phyloP scores from a whole-genome alignment of 768 basidiomycete species.

The Lactarius akahatsu region DNA sequence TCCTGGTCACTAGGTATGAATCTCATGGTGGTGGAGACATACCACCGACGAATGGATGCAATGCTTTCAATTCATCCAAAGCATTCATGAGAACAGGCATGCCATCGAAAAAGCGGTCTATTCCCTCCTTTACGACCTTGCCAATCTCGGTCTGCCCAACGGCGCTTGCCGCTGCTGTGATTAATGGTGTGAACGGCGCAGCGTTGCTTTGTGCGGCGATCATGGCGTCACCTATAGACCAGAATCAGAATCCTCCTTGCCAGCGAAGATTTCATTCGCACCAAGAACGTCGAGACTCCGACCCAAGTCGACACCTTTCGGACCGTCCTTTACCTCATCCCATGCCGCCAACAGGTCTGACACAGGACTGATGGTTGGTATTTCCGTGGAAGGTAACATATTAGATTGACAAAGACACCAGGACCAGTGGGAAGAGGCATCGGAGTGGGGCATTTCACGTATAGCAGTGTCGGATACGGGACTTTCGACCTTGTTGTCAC shows the following conservation, averaged over 20 bases:
- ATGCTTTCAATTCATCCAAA: slow-evolving; percentile 33
- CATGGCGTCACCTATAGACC: neutral
- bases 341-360: slow-evolving; percentile 10
- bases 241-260: neutral
- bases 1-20: neutral
- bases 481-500: neutral
- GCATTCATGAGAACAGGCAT: slow-evolving; percentile 34
- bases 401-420: neutral
- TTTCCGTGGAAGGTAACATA: neutral
- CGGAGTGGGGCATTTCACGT: slow-evolving; percentile 2
- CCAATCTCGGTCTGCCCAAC: slow-evolving; percentile 10
- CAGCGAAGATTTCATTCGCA: neutral
- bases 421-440: neutral
- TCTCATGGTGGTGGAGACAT: neutral
- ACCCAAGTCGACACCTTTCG: neutral
- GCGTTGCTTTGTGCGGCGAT: neutral
- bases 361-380: neutral
- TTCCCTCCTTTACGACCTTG: slow-evolving; percentile 26
- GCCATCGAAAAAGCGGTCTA: slow-evolving; percentile 32
- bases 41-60: slow-evolving; percentile 36
- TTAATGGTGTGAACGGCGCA: neutral
- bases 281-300: neutral
- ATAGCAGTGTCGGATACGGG: neutral
- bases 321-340: slow-evolving; percentile 4
- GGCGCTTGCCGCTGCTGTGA: slow-evolving; percentile 9